Percentiles rank a stretch among this genome's conserved stretches.
Conservation (phyloP, 2,329 filamentous ascomycete species). For the Hymenoscyphus fructigenus region DNA sequence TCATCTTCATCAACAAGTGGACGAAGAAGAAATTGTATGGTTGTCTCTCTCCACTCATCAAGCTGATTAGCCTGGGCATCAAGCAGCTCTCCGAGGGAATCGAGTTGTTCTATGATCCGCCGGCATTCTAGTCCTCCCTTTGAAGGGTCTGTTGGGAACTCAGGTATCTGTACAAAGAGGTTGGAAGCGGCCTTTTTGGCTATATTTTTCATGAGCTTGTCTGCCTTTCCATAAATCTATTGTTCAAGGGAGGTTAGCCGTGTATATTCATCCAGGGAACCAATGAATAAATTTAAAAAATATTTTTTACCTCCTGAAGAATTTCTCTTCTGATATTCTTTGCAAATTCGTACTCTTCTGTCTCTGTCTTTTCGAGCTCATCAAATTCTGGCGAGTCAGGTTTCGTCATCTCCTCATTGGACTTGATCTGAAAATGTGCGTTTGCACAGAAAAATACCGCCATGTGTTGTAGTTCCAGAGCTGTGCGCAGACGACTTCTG, state of each 20-base stretch:
- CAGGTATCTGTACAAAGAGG: conserved; percentile 61
- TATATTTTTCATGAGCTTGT: conserved; percentile 64
- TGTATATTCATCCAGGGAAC: not conserved
- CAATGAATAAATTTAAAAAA: not conserved
- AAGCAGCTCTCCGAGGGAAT: conserved; percentile 62
- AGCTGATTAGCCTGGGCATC: conserved; percentile 72
- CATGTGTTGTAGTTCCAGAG: conserved; percentile 78
- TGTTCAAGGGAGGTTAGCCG: not conserved
- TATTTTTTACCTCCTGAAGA: conserved; percentile 56
- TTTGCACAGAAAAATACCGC: conserved; percentile 84
- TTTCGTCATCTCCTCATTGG: conserved; percentile 60
- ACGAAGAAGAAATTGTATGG: conserved; percentile 69
- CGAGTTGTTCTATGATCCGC: conserved; percentile 63
- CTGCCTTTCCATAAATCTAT: conserved; percentile 52
- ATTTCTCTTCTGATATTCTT: conserved; percentile 78
- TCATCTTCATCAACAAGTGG: conserved; percentile 83
- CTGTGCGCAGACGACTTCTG: conserved; percentile 66
- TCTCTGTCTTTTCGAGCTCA: conserved; percentile 67
- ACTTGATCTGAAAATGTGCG: conserved; percentile 79
- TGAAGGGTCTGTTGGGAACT: conserved; percentile 51
- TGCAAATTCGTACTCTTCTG: conserved; percentile 72
- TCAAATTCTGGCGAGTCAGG: conserved; percentile 67
- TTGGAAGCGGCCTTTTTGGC: conserved; percentile 51
- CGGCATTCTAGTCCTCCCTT: conserved; percentile 72
- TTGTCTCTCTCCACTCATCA: conserved; percentile 71